Conservation (phyloP, 1,284 basidiomycete species). For the Leccinum fuscescens region DNA sequence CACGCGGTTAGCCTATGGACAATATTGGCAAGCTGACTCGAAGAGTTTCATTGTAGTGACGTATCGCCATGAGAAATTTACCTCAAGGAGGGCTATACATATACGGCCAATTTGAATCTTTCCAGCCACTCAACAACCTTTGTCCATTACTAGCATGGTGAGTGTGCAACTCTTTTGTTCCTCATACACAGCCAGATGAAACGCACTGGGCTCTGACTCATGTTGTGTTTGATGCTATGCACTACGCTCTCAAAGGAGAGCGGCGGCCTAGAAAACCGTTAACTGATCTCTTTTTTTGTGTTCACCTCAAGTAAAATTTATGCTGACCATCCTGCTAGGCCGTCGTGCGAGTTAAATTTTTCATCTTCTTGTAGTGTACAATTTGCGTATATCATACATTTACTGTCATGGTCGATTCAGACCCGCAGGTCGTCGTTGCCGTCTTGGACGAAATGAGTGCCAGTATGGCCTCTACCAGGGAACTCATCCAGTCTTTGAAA, state of each 20-base stretch:
- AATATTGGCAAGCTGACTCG: slow-evolving; percentile 20
- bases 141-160: background rate
- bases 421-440: slow-evolving; percentile 29
- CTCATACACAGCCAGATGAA: slow-evolving; percentile 54
- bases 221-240: slow-evolving; percentile 58
- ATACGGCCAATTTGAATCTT: background rate
- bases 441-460: slow-evolving; percentile 60
- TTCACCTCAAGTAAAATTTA: background rate
- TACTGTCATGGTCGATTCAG: slow-evolving; percentile 18
- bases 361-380: slow-evolving; percentile 3
- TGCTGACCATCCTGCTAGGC: slow-evolving; percentile 15
- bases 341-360: background rate
- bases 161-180: background rate
- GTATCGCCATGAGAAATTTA: slow-evolving; percentile 12
- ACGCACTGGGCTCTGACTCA: slow-evolving; percentile 87
- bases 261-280: slow-evolving; percentile 91
- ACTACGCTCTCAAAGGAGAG: slow-evolving; percentile 60
- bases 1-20: slow-evolving; percentile 6
- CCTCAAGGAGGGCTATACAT: background rate
- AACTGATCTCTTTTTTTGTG: slow-evolving; percentile 50
- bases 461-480: slow-evolving; percentile 61
- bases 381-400: slow-evolving; percentile 4
- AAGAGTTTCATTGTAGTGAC: background rate
- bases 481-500: slow-evolving; percentile 51
- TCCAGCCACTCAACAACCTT: background rate